Evolutionary conservation across 352 stramenopile species (phyloP).

Genomic region (Phytophthora citricola): DNA sequence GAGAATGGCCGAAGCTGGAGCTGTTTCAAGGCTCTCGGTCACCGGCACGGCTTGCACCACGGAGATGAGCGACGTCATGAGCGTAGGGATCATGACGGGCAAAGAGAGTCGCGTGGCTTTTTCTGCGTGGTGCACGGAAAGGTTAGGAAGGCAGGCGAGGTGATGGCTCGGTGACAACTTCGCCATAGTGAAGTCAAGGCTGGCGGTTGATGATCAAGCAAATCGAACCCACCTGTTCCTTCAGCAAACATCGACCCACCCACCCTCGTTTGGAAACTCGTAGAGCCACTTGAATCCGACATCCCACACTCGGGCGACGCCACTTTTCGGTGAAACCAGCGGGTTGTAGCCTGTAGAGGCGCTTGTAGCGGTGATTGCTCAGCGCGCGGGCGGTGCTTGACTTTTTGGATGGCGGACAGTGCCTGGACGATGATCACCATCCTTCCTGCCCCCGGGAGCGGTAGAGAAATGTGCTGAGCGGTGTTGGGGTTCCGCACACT

Average conservation of each 20-base stretch:
- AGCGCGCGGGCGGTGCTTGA: background rate
- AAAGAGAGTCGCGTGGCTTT: slow-evolving; percentile 18
- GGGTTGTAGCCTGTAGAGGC: slow-evolving; percentile 11
- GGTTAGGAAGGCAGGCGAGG: slow-evolving; percentile 16
- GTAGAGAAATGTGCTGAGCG: slow-evolving; percentile 15
- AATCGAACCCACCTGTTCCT: slow-evolving; percentile 24
- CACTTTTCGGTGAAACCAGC: slow-evolving; percentile 21
- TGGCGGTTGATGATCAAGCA: slow-evolving; percentile 14
- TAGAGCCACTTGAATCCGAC: background rate
- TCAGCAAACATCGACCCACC: slow-evolving; percentile 4
- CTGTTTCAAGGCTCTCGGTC: slow-evolving; percentile 2
- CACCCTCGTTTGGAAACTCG: background rate
- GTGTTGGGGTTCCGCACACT: background rate
- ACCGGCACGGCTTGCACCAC: background rate
- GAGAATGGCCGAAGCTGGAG: slow-evolving; percentile 13
- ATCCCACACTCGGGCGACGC: background rate
- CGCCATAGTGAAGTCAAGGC: slow-evolving; percentile 3
- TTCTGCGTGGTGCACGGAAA: slow-evolving; percentile 22
- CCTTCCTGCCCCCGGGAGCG: slow-evolving; percentile 2
- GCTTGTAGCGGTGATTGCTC: slow-evolving; percentile 1
- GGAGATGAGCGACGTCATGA: slow-evolving; percentile 22
- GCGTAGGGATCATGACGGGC: slow-evolving; percentile 18
- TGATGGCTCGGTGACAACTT: slow-evolving; percentile 16
- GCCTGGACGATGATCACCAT: slow-evolving; percentile 21
- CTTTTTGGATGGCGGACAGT: slow-evolving; percentile 15